phyloP scores from a whole-genome alignment of 1,284 basidiomycete genomes.

The Papiliotrema nemorosa region DNA sequence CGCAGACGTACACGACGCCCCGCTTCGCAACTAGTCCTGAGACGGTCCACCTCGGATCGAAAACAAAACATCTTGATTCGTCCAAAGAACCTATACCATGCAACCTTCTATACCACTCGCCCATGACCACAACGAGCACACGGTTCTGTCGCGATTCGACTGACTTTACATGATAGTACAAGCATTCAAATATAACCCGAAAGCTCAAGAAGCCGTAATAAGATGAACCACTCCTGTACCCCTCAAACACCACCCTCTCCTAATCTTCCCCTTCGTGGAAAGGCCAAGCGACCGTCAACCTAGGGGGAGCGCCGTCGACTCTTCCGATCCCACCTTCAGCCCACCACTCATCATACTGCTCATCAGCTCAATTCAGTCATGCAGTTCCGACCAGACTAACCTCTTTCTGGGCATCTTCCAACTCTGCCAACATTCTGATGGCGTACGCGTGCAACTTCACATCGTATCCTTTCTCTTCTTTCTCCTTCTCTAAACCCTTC shows the following conservation, averaged over 20 bases:
- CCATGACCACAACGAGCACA: too few relatives aligned
- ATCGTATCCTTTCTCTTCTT: conserved; percentile 31
- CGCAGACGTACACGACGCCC: not conserved
- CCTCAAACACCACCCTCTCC: too few relatives aligned
- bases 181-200: too few relatives aligned
- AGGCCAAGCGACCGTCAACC: conserved; percentile 49
- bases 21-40: not conserved
- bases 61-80: too few relatives aligned
- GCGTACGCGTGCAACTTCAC: conserved; percentile 51
- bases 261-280: conserved; percentile 50
- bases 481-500: conserved; percentile 3
- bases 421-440: conserved; percentile 51
- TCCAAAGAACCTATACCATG: too few relatives aligned
- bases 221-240: too few relatives aligned
- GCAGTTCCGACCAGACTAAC: conserved; percentile 21
- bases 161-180: too few relatives aligned
- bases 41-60: not conserved
- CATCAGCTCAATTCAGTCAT: conserved; percentile 9
- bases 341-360: conserved; percentile 51
- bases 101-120: too few relatives aligned
- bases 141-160: too few relatives aligned
- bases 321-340: conserved; percentile 46
- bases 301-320: conserved; percentile 47
- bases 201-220: too few relatives aligned
- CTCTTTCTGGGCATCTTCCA: conserved; percentile 53